A percentile compares a stretch with the other conserved stretches of the same genome.
phyloP scores from a whole-genome alignment of 768 basidiomycete species.

The Heimioporus sp. region DNA sequence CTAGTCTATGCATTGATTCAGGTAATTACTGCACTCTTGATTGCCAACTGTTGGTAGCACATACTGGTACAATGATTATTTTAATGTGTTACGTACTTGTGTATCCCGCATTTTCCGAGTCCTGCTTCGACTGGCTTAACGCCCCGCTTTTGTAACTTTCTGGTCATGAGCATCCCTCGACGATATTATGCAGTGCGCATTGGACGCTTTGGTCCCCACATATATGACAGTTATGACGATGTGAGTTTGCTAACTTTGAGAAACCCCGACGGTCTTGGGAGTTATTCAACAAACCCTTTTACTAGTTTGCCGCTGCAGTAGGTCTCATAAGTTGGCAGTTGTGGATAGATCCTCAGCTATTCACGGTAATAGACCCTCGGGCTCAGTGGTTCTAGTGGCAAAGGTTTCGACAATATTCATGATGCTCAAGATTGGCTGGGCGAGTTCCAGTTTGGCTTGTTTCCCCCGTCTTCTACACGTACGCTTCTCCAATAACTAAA shows the following conservation, averaged over 20 bases:
- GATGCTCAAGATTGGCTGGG: slow-evolving; percentile 28
- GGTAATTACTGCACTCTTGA: too few relatives aligned
- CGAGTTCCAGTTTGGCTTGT: slow-evolving; percentile 10
- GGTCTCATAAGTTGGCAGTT: neutral
- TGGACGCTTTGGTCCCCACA: slow-evolving; percentile 31
- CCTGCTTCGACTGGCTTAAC: too few relatives aligned
- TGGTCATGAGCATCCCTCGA: slow-evolving; percentile 14
- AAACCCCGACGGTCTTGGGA: neutral
- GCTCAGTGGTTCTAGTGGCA: slow-evolving; percentile 31
- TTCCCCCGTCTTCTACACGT: slow-evolving; percentile 17
- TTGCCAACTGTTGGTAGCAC: too few relatives aligned
- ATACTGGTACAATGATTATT: too few relatives aligned
- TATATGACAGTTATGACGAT: slow-evolving; percentile 29
- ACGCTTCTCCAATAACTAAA: slow-evolving; percentile 2
- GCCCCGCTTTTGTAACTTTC: neutral
- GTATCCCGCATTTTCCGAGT: too few relatives aligned
- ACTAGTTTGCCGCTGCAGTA: slow-evolving; percentile 25
- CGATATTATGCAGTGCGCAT: slow-evolving; percentile 36
- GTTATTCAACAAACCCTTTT: neutral
- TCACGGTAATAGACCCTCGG: slow-evolving; percentile 21
- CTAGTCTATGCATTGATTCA: neutral
- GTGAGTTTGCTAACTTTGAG: slow-evolving; percentile 16
- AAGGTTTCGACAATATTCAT: slow-evolving; percentile 29
- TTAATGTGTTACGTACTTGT: too few relatives aligned
- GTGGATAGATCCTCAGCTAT: neutral